Conservation (phyloP, 805 yeast genomes). For the Teunomyces atbi region DNA sequence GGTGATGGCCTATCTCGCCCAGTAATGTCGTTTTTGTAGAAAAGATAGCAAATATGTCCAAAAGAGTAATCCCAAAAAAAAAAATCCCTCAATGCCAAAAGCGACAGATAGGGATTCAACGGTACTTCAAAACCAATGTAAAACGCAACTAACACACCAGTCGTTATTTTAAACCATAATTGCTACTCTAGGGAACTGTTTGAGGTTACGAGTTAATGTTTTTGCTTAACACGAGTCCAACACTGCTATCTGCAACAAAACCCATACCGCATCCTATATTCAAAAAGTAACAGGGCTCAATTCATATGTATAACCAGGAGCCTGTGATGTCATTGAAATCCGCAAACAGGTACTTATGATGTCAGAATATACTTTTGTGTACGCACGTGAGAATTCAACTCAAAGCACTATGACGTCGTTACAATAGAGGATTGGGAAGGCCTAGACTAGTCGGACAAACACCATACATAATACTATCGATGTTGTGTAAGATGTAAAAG, state of each 20-base stretch:
- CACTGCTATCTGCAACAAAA: background rate
- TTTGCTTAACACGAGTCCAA: background rate
- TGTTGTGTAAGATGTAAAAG: no score
- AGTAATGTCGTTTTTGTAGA: no score
- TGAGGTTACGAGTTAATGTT: background rate
- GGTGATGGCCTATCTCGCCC: background rate
- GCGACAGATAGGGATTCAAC: no score
- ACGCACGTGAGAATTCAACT: background rate
- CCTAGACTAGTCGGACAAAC: background rate
- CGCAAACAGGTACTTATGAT: background rate
- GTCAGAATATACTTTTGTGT: conserved; percentile 1
- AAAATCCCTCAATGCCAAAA: no score
- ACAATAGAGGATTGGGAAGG: background rate
- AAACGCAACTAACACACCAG: no score
- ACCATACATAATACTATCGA: no score
- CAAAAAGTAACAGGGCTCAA: background rate
- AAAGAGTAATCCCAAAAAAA: no score
- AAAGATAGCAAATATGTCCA: no score
- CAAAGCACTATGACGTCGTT: background rate
- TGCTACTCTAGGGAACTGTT: no score
- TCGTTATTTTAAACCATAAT: no score
- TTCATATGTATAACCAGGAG: background rate
- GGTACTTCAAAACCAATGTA: no score
- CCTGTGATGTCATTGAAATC: background rate
- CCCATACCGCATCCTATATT: background rate